A percentile compares a stretch with the other conserved stretches of the same genome.
phyloP scores from a whole-genome alignment of 768 basidiomycete genomes.

The Amanita thiersii region DNA sequence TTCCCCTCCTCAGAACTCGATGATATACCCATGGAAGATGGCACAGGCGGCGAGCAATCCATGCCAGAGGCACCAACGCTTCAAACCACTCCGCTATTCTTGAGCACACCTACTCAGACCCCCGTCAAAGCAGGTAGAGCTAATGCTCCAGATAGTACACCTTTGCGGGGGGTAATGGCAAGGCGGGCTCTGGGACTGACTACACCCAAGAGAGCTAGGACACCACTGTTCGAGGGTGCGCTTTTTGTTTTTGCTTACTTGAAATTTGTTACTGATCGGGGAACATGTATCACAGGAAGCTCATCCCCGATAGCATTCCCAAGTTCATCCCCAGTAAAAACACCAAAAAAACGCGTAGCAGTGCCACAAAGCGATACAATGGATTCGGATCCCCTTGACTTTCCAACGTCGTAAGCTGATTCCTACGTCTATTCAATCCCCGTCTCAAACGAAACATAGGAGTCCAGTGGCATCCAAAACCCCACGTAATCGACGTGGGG shows the following conservation, averaged over 20 bases:
- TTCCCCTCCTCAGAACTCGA: conserved; percentile 57
- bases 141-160: conserved; percentile 35
- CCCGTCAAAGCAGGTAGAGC: conserved; percentile 31
- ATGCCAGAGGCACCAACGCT: conserved; percentile 32
- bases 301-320: conserved; percentile 62
- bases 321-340: conserved; percentile 52
- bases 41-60: conserved; percentile 22
- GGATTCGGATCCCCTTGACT: conserved; percentile 63
- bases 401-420: conserved; percentile 47
- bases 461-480: conserved; percentile 47
- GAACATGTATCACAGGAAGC: conserved; percentile 32
- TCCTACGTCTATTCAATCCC: background rate
- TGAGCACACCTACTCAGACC: conserved; percentile 42
- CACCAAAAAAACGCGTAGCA: conserved; percentile 27
- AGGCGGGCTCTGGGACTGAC: conserved; percentile 46
- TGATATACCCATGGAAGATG: conserved; percentile 46
- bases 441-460: conserved; percentile 20
- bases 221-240: conserved; percentile 45
- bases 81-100: conserved; percentile 45
- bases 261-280: conserved; percentile 3
- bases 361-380: conserved; percentile 27
- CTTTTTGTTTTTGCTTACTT: conserved; percentile 7
- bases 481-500: conserved; percentile 73
- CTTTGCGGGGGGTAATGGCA: conserved; percentile 37
- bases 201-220: conserved; percentile 39